Conservation (phyloP, 192 early-diverging fungal genomes). For the Entomortierella chlamydospora region DNA sequence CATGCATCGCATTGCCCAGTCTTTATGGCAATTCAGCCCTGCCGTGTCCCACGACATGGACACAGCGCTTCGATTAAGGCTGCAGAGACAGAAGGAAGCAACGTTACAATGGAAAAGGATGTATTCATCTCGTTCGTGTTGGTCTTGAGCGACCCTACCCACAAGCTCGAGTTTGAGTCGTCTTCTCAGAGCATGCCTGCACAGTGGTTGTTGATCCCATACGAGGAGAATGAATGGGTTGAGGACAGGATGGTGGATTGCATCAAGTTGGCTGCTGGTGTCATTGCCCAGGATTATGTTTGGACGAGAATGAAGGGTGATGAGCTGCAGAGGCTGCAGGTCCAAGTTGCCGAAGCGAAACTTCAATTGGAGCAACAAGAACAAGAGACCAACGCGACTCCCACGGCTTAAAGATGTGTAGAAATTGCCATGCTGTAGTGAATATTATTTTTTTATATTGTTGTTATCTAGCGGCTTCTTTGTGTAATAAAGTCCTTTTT, state of each 20-base stretch:
- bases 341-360: slow-evolving; percentile 36
- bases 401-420: too few species aligned
- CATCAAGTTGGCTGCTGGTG: slow-evolving; percentile 59
- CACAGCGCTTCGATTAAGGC: slow-evolving; percentile 13
- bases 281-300: slow-evolving; percentile 72
- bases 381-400: background rate
- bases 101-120: slow-evolving; percentile 30
- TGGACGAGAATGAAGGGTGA: slow-evolving; percentile 71
- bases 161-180: slow-evolving; percentile 64
- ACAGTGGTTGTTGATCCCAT: slow-evolving; percentile 66
- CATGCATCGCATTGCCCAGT: slow-evolving; percentile 65
- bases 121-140: slow-evolving; percentile 57
- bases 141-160: slow-evolving; percentile 63
- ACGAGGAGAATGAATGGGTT: slow-evolving; percentile 76
- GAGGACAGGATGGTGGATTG: slow-evolving; percentile 67
- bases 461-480: too few species aligned
- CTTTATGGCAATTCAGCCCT: slow-evolving; percentile 70
- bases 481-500: too few species aligned
- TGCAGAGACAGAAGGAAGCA: slow-evolving; percentile 15
- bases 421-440: too few species aligned
- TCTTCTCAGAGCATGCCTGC: slow-evolving; percentile 66
- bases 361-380: slow-evolving; percentile 15
- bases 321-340: slow-evolving; percentile 44
- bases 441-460: too few species aligned
- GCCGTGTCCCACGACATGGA: slow-evolving; percentile 54